Conservation (phyloP, 1,284 basidiomycete species). For the Macrocystidia cucumis region DNA sequence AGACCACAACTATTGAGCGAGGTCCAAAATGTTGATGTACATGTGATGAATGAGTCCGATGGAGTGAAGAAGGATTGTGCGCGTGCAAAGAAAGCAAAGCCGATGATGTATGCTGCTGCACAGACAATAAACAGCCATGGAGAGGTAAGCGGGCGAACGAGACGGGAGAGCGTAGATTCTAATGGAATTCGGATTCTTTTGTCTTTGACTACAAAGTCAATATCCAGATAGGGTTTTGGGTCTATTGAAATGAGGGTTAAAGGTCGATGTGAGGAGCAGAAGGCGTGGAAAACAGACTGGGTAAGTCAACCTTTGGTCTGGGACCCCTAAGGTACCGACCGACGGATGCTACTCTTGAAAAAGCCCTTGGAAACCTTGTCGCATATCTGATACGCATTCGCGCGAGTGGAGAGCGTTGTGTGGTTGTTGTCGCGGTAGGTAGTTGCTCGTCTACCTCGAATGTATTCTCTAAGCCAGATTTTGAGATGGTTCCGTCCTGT, state of each 20-base stretch:
- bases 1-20: conserved; percentile 72
- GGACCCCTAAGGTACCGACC: conserved; percentile 61
- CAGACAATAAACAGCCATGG: conserved; percentile 50
- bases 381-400: too few species aligned
- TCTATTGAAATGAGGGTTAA: conserved; percentile 27
- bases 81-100: conserved; percentile 65
- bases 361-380: too few species aligned
- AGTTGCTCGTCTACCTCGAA: too few species aligned
- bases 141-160: conserved; percentile 42
- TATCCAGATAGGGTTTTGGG: conserved; percentile 45
- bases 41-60: conserved; percentile 51
- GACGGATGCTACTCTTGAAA: too few species aligned
- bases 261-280: conserved; percentile 4
- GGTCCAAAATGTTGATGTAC: conserved; percentile 67
- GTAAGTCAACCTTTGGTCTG: conserved; percentile 46
- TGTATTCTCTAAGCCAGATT: too few species aligned
- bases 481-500: too few species aligned
- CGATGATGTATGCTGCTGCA: conserved; percentile 59
- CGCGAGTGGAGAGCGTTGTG: too few species aligned
- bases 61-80: conserved; percentile 67
- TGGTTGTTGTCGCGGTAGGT: too few species aligned
- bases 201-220: conserved; percentile 31
- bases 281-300: conserved; percentile 31
- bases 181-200: conserved; percentile 35
- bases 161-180: conserved; percentile 42